Evolutionary conservation across 176 grass and related monocot species (phyloP), one percentile per base, ranked within the genome.

Genomic region (Tillandsia leiboldiana): DNA sequence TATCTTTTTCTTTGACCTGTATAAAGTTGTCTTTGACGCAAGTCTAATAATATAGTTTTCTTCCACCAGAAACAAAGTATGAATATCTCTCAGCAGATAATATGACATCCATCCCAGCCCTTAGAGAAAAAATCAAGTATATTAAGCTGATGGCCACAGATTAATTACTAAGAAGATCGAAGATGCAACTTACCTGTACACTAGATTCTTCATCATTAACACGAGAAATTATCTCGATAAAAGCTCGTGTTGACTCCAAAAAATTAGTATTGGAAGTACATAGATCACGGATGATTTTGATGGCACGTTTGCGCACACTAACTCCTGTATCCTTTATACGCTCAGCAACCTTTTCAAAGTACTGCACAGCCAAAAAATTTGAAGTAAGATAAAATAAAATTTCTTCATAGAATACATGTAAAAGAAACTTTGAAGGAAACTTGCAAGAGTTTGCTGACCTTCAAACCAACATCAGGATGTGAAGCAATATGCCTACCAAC

Each of bases 161-260:
- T 42, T 42, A 42, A 42, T 42, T 42, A 42, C 20, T 50, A 73
- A 65, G 5, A 51, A 11, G 9, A 10, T 17, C 11, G 0, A 48
- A 33, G 15, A 69, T 18, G 26, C 48, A 42, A 58, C 65, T 79
- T 68, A 93, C 94, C 94, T 99, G 94, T 79, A 99, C 85, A 69
- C 94, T 99, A 62, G 94, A 93, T 82, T 99, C 94, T 53, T 99
- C 94, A 51, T 99, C 94, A 69, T 90, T 99, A 79, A 99, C 94
- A 69, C 94, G 94, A 51, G 94, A 99, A 83, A 99, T 92, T 48
- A 99, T 99, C 87, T 93, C 90, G 29, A 88, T 91, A 88, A 99
- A 99, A 51, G 90, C 94, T 80, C 61, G 66, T 70, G 87, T 90
- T 68, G 77, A 85, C 52, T 85, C 87, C 1, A 80, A 74, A 51